A percentile compares a stretch with the other conserved stretches of the same genome.
phyloP scores from a whole-genome alignment of 1,284 basidiomycete species.

The Naganishia liquefaciens region DNA sequence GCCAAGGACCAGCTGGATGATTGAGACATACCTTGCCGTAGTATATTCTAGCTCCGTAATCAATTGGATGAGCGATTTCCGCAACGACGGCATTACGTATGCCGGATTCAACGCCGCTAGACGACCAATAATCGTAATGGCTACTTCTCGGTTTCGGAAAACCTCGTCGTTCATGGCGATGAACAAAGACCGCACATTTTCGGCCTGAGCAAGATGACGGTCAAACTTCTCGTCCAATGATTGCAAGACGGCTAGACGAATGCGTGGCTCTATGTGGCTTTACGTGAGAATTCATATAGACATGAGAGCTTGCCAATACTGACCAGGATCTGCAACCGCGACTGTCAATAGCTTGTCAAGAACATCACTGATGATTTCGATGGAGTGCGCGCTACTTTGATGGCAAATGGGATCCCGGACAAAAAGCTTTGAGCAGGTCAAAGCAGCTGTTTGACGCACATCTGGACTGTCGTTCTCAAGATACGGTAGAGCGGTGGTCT shows the following conservation, averaged over 20 bases:
- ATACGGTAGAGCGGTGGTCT: constrained; percentile 87
- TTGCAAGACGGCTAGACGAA: constrained; percentile 83
- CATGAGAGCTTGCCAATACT: constrained; percentile 32
- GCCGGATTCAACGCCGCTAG: constrained; percentile 95
- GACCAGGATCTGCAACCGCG: constrained; percentile 94
- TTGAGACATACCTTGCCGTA: constrained; percentile 68
- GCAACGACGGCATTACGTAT: constrained; percentile 96
- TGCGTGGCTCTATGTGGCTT: constrained; percentile 65
- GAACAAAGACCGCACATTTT: constrained; percentile 95
- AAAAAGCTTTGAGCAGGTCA: constrained; percentile 89
- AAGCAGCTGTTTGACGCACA: constrained; percentile 84
- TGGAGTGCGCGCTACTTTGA: constrained; percentile 93
- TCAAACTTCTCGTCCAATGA: constrained; percentile 93
- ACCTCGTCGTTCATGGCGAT: constrained; percentile 97
- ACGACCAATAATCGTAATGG: constrained; percentile 88
- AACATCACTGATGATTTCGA: constrained; percentile 97
- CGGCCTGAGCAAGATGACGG: constrained; percentile 96
- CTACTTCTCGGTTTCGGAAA: constrained; percentile 88
- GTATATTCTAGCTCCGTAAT: constrained; percentile 97
- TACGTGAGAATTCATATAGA: constrained; percentile 3
- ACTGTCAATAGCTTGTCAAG: constrained; percentile 95
- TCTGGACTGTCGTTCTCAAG: constrained; percentile 90
- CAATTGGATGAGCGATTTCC: constrained; percentile 94
- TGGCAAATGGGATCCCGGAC: constrained; percentile 95
- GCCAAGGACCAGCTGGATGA: background rate